phyloP scores from a whole-genome alignment of 495 filamentous ascomycete genomes.

The Xylaria curta region DNA sequence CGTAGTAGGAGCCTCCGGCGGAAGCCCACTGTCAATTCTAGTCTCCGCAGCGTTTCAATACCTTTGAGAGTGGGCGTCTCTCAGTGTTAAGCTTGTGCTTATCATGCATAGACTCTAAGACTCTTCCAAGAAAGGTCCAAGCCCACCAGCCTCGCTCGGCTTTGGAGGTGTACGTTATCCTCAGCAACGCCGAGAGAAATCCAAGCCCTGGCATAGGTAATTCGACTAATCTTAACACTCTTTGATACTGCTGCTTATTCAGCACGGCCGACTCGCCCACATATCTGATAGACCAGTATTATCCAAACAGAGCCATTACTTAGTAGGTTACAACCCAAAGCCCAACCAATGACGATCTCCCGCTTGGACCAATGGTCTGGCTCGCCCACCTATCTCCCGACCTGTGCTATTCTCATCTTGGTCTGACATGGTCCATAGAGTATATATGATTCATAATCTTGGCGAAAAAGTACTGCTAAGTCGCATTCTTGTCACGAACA shows the following conservation, averaged over 20 bases:
- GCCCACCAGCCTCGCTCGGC: constrained; percentile 1
- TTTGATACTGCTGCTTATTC: background rate
- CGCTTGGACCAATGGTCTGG: constrained; percentile 6
- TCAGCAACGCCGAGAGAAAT: constrained; percentile 5
- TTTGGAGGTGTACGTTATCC: background rate
- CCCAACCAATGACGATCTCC: background rate
- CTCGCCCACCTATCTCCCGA: background rate
- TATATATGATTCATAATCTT: constrained; percentile 10
- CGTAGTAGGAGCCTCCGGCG: background rate
- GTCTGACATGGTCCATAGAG: background rate
- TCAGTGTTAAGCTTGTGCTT: background rate
- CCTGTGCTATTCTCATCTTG: background rate
- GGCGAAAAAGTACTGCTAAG: constrained; percentile 10
- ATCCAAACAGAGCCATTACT: background rate
- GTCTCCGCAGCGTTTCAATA: background rate
- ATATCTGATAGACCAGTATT: background rate
- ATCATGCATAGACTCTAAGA: constrained; percentile 7
- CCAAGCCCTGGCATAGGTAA: background rate
- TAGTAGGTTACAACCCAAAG: background rate
- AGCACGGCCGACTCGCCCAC: background rate
- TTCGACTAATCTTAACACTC: background rate
- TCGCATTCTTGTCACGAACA: constrained; percentile 1
- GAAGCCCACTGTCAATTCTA: background rate
- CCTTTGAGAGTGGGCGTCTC: background rate
- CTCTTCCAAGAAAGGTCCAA: constrained; percentile 3